A percentile compares a stretch with the other conserved stretches of the same genome.
These are phyloP conservation scores for Leavenworthia alabamica DNA, from an alignment of 345 rosid species.

Conservation along the genomic window DNA sequence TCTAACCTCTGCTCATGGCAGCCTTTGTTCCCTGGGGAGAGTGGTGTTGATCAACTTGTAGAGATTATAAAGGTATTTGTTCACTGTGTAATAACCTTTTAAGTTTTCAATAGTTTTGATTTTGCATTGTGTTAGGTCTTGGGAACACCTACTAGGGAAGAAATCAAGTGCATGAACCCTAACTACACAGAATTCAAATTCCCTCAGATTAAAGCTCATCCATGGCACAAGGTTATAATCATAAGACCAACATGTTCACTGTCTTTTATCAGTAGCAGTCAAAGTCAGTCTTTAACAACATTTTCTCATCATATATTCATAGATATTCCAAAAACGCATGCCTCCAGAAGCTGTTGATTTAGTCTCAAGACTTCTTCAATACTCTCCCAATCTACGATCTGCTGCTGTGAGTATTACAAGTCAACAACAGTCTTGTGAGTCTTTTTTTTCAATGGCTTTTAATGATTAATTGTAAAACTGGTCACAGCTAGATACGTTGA, in stretches of 20 bases:
- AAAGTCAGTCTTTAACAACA: neutral
- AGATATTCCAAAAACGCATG: slow-evolving; percentile 96
- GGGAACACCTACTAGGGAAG: slow-evolving; percentile 98
- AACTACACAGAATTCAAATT: slow-evolving; percentile 91
- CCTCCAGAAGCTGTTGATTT: slow-evolving; percentile 97
- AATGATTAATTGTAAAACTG: neutral
- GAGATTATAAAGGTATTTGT: slow-evolving; percentile 85
- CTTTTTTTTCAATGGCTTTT: neutral
- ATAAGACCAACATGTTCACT: neutral
- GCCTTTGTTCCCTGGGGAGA: slow-evolving; percentile 97
- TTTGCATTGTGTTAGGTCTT: slow-evolving; percentile 49
- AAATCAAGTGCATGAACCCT: slow-evolving; percentile 98
- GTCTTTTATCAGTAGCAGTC: too few relatives aligned
- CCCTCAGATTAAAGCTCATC: slow-evolving; percentile 98
- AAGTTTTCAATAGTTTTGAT: neutral
- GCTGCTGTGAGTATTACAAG: slow-evolving; percentile 58
- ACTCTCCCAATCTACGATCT: slow-evolving; percentile 90
- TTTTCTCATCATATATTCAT: neutral
- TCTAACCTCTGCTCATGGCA: slow-evolving; percentile 32
- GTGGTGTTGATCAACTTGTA: slow-evolving; percentile 96
- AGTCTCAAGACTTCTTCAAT: slow-evolving; percentile 91
- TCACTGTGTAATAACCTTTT: neutral
- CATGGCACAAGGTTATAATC: slow-evolving; percentile 91
- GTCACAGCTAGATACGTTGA: slow-evolving; percentile 70
- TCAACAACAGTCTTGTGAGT: slow-evolving; percentile 5